Evolutionary conservation across 2,329 filamentous ascomycete genomes (phyloP).

Genomic region (Colletotrichum lindemuthianum): DNA sequence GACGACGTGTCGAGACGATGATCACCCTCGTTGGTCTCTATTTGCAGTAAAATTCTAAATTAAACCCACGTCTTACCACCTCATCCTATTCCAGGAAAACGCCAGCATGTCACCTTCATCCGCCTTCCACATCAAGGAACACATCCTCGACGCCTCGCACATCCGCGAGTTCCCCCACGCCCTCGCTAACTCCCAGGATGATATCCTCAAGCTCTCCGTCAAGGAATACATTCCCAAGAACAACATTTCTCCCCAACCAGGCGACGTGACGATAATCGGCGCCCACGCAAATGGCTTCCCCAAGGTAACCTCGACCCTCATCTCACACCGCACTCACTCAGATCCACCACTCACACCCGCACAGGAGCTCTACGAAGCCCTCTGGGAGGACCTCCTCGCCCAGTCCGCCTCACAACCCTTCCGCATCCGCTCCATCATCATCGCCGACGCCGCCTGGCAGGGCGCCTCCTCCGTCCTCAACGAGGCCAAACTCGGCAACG

Average conservation of each 20-base stretch:
- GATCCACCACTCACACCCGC: not conserved
- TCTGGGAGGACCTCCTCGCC: slow-evolving; percentile 84
- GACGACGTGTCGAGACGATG: not conserved
- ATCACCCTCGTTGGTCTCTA: not conserved
- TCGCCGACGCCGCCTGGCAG: slow-evolving; percentile 88
- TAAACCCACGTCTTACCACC: not conserved
- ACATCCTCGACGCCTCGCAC: slow-evolving; percentile 78
- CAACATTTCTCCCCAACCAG: slow-evolving; percentile 73
- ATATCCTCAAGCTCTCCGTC: slow-evolving; percentile 76
- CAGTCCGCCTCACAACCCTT: slow-evolving; percentile 63
- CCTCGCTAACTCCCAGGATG: slow-evolving; percentile 77
- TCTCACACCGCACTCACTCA: slow-evolving; percentile 24
- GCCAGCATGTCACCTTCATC: slow-evolving; percentile 44
- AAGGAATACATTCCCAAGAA: slow-evolving; percentile 88
- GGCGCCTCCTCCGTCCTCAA: slow-evolving; percentile 83
- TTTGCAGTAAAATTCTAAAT: not conserved
- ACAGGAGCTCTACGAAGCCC: slow-evolving; percentile 89
- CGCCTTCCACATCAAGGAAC: slow-evolving; percentile 75
- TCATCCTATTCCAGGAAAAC: not conserved
- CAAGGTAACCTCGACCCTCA: slow-evolving; percentile 65
- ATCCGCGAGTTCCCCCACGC: slow-evolving; percentile 84
- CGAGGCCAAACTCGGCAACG: slow-evolving; percentile 79
- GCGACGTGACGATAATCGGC: slow-evolving; percentile 86
- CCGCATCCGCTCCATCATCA: slow-evolving; percentile 85
- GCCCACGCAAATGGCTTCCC: slow-evolving; percentile 93